Conservation (phyloP, 2,329 filamentous ascomycete genomes). For the Leptoxyphium fumago region DNA sequence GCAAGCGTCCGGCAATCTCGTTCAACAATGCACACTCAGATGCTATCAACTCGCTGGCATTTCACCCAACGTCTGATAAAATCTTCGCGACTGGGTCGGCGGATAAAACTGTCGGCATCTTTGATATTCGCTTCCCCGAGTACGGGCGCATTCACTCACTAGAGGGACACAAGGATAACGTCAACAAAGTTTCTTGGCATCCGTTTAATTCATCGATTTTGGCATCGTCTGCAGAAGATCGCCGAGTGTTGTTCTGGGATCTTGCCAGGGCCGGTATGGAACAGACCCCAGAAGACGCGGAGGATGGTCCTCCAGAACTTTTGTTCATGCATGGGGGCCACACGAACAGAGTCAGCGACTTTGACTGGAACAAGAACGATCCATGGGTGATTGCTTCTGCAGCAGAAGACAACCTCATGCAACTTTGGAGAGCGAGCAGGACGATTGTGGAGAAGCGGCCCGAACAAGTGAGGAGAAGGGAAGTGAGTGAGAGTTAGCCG, state of each 20-base stretch:
- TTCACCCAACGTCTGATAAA: constrained; percentile 83
- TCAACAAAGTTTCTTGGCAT: constrained; percentile 90
- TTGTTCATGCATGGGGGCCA: constrained; percentile 98
- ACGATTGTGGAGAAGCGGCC: constrained; percentile 21
- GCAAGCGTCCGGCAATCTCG: constrained; percentile 37
- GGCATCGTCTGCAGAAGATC: constrained; percentile 82
- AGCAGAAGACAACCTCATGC: constrained; percentile 90
- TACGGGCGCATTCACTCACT: constrained; percentile 82
- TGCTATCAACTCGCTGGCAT: constrained; percentile 89
- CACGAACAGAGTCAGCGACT: constrained; percentile 91
- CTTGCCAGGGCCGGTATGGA: constrained; percentile 83
- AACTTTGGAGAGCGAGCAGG: constrained; percentile 48
- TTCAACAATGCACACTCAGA: constrained; percentile 71
- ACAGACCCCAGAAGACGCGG: constrained; percentile 84
- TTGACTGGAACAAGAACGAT: constrained; percentile 94
- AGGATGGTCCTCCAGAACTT: constrained; percentile 91
- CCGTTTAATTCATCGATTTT: constrained; percentile 78
- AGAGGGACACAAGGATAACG: constrained; percentile 74
- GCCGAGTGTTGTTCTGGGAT: constrained; percentile 94
- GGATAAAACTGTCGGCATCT: constrained; percentile 87
- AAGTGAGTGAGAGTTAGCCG: constrained; percentile 8
- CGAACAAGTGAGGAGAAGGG: constrained; percentile 16
- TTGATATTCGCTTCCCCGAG: constrained; percentile 58
- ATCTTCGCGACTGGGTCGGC: constrained; percentile 85
- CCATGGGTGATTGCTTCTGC: constrained; percentile 94